Conservation (phyloP, 164 flowering plant species). For the Litsea cubeba region DNA sequence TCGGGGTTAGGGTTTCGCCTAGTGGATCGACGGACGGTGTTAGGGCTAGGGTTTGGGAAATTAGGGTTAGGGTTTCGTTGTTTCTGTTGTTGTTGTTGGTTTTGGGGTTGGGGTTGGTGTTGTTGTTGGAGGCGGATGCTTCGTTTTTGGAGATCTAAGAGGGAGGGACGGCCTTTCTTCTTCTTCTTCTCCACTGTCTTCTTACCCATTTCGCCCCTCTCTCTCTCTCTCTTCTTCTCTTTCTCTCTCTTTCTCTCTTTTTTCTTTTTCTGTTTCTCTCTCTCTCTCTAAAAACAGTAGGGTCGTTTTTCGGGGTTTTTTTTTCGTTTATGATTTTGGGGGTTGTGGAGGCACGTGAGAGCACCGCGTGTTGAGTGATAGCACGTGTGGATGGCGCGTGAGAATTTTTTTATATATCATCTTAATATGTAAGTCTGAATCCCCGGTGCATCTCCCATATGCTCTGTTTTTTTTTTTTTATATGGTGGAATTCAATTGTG, state of each 20-base stretch:
- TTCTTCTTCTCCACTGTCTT: conserved; percentile 41
- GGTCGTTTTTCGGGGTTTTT: neutral
- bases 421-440: too few relatives aligned
- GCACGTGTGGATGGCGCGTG: neutral
- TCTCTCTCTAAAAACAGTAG: conserved; percentile 3
- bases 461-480: too few relatives aligned
- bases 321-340: neutral
- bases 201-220: conserved; percentile 16
- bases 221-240: conserved; percentile 45
- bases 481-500: too few relatives aligned
- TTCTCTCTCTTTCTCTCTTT: conserved; percentile 24
- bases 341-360: neutral
- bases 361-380: neutral
- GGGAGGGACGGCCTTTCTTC: conserved; percentile 89
- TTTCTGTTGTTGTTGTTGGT: conserved; percentile 14
- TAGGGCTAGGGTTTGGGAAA: conserved; percentile 19
- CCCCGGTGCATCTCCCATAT: too few relatives aligned
- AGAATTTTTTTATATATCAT: too few relatives aligned
- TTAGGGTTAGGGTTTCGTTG: conserved; percentile 16
- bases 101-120: neutral
- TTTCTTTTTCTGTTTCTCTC: neutral
- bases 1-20: conserved; percentile 35
- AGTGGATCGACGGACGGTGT: conserved; percentile 12
- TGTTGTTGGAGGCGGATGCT: conserved; percentile 28
- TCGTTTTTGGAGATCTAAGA: conserved; percentile 63